Conservation (phyloP, 306 rosid species). For the Urtica urens region DNA sequence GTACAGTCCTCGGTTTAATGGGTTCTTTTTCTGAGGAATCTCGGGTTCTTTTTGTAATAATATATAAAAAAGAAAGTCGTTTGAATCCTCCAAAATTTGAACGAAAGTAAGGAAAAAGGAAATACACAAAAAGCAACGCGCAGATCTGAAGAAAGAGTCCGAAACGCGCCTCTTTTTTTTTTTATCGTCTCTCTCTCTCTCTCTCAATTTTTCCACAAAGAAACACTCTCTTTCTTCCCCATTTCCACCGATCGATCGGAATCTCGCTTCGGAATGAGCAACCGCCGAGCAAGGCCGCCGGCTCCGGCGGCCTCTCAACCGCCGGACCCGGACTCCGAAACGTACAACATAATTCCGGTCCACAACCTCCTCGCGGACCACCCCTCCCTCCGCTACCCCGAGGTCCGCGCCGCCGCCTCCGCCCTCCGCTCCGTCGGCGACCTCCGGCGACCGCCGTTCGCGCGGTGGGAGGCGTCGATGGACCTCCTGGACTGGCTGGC, state of each 20-base stretch:
- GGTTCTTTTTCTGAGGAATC: no score
- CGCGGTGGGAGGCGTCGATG: constrained; percentile 50
- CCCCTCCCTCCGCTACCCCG: constrained; percentile 79
- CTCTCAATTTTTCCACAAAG: not conserved
- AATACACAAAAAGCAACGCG: not conserved
- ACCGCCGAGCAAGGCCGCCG: constrained; percentile 21
- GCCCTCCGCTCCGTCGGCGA: constrained; percentile 54
- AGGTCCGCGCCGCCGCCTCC: constrained; percentile 77
- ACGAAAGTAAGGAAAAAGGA: no score
- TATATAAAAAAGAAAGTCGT: no score
- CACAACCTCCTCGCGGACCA: constrained; percentile 84
- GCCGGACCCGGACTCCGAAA: constrained; percentile 31
- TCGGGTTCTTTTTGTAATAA: no score
- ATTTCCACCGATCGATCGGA: not conserved
- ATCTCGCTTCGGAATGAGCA: constrained; percentile 8
- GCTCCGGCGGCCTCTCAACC: not conserved
- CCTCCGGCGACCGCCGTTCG: constrained; percentile 63
- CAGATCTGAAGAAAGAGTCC: no score
- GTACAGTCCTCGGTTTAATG: no score
- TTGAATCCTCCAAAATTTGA: no score
- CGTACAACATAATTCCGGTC: constrained; percentile 74
- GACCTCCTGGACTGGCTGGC: constrained; percentile 94
- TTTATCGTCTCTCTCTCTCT: not conserved
- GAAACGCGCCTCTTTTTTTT: not conserved
- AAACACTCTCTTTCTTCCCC: not conserved